These are phyloP conservation scores for Hyaloscypha hepaticicola DNA, from an alignment of 495 filamentous ascomycete species.

Conservation along the genomic window DNA sequence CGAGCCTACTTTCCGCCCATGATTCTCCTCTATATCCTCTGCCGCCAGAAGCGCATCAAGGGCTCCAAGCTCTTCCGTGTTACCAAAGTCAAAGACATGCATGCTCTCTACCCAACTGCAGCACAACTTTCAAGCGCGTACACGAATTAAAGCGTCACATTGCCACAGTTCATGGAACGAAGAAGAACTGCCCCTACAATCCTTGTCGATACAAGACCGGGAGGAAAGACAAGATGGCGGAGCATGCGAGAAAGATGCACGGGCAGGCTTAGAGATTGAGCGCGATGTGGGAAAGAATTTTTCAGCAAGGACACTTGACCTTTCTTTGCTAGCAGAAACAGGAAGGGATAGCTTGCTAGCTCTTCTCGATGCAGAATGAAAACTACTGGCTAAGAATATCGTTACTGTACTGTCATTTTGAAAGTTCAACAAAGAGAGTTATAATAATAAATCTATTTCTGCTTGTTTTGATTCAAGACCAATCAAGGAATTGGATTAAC, in stretches of 20 bases:
- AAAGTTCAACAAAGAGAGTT: no score
- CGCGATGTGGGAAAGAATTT: not conserved
- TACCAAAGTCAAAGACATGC: conserved; percentile 8
- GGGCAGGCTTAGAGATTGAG: not conserved
- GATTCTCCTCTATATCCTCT: conserved; percentile 6
- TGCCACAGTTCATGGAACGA: conserved; percentile 6
- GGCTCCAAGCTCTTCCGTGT: not conserved
- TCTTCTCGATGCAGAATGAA: no score
- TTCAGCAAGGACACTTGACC: not conserved
- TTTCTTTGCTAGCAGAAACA: no score
- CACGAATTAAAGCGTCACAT: conserved; percentile 9
- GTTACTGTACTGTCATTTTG: no score
- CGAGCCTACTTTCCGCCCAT: not conserved
- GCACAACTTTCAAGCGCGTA: conserved; percentile 8
- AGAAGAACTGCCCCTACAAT: conserved; percentile 5
- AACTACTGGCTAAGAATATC: no score
- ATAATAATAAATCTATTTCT: no score
- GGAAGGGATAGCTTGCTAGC: no score
- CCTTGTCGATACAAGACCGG: conserved; percentile 12
- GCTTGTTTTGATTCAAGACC: no score
- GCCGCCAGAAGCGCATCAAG: not conserved
- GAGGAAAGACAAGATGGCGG: conserved; percentile 12
- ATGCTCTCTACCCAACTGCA: conserved; percentile 4
- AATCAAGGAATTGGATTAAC: no score
- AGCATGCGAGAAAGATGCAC: conserved; percentile 9